phyloP scores from a whole-genome alignment of 164 flowering plant species.

The Vitis riparia region DNA sequence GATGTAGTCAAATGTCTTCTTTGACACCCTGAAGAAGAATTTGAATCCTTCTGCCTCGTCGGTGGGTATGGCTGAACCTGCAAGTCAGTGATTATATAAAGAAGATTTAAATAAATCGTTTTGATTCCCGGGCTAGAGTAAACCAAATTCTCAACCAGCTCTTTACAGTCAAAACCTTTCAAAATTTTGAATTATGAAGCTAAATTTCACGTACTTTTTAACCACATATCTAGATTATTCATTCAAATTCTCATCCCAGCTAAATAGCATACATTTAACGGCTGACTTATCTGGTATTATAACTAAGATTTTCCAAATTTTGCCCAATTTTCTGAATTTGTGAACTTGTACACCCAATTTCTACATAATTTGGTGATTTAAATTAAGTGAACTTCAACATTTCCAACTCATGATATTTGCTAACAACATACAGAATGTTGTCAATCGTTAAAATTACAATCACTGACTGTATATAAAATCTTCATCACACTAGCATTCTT shows the following conservation, averaged over 20 bases:
- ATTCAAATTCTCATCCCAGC: background rate
- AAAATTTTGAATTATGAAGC: too few relatives aligned
- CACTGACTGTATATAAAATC: too few relatives aligned
- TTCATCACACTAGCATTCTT: too few relatives aligned
- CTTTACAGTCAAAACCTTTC: too few relatives aligned
- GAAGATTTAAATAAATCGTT: background rate
- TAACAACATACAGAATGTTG: too few relatives aligned
- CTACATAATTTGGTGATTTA: too few relatives aligned
- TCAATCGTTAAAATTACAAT: too few relatives aligned
- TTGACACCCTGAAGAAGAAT: slow-evolving; percentile 83
- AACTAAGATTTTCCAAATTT: background rate
- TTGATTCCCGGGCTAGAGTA: background rate
- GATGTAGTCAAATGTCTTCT: slow-evolving; percentile 76
- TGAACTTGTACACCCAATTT: too few relatives aligned
- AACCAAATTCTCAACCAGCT: too few relatives aligned
- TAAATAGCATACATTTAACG: background rate
- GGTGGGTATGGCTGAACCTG: slow-evolving; percentile 43
- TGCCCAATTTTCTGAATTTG: too few relatives aligned
- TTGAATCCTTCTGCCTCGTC: slow-evolving; percentile 83
- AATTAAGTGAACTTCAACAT: too few relatives aligned
- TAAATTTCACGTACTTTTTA: background rate
- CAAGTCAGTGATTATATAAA: background rate
- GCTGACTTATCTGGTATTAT: background rate
- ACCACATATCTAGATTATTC: background rate
- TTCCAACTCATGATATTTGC: too few relatives aligned